Conservation (phyloP, 2,329 filamentous ascomycete species). For the Cordyceps tenuipes region DNA sequence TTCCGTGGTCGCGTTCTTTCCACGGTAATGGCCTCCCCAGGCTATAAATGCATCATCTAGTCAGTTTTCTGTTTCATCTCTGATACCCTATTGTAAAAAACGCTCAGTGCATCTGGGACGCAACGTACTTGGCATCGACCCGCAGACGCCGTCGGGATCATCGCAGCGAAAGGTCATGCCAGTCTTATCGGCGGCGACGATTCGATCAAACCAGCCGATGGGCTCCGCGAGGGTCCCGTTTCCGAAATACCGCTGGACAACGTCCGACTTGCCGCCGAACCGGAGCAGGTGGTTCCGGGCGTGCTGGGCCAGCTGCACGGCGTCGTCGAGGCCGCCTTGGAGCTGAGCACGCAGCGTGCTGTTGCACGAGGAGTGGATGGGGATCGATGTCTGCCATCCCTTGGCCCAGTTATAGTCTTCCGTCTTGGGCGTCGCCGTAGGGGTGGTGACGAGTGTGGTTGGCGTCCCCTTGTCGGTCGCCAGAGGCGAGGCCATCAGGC, state of each 20-base stretch:
- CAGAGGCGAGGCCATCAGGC: not conserved
- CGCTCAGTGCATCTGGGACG: not conserved
- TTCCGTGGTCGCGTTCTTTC: slow-evolving; percentile 53
- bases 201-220: slow-evolving; percentile 54
- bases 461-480: slow-evolving; percentile 10
- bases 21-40: slow-evolving; percentile 62
- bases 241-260: slow-evolving; percentile 61
- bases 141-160: slow-evolving; percentile 58
- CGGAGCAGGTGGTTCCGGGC: slow-evolving; percentile 54
- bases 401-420: slow-evolving; percentile 25
- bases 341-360: slow-evolving; percentile 50
- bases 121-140: slow-evolving; percentile 33
- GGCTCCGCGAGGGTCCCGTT: slow-evolving; percentile 47
- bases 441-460: slow-evolving; percentile 13
- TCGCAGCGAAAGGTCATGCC: slow-evolving; percentile 59
- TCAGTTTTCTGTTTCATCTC: not conserved
- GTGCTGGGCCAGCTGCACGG: slow-evolving; percentile 48
- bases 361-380: slow-evolving; percentile 60
- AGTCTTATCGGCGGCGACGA: slow-evolving; percentile 49
- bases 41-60: slow-evolving; percentile 27
- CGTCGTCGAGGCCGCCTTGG: slow-evolving; percentile 47
- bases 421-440: slow-evolving; percentile 16
- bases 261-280: slow-evolving; percentile 47
- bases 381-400: slow-evolving; percentile 27
- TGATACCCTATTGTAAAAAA: not conserved